Evolutionary conservation across 225 moss, liverwort and hornwort genomes (phyloP), one percentile per base, ranked within the genome.

Genomic region (Bryum argenteum): DNA sequence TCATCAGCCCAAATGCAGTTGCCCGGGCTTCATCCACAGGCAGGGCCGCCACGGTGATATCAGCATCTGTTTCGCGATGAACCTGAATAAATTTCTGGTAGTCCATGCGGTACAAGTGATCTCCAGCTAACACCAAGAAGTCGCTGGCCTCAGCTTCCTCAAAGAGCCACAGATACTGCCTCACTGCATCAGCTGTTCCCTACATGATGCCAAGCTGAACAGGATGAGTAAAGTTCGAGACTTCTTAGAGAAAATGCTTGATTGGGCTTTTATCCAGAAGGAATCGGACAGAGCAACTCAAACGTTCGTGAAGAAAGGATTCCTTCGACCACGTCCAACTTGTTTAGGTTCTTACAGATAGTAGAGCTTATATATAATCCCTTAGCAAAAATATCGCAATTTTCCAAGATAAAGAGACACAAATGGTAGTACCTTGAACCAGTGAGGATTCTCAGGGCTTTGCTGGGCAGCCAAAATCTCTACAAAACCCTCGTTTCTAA

Each of bases 151-250:
- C 68, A 24, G 67, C 83, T 79, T 93, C 91, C 67, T 96, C 81
- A 47, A 96, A 96, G n/a, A 96, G 91, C 95, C 91, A 96, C 12
- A 96, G 71, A 26, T 95, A 93, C 73, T 95, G 95, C 69, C 93
- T 80, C 19, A 95, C 84, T 2, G 91, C 93, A 81, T 95, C 93
- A 6, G 91, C 89, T 11, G 91, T 95, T 62, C 91, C 89, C 80
- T 96, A 44, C 11, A 50, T 50, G 9, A 57, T 58, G 13, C 24
- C 33, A 50, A 74, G 4, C 24, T 55, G 38, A n/a, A 33, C 37
- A 37, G 20, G 48, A 65, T 66, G 21, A 48, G 43, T 15, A 38
- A 12, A 3, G 33, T 43, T 3, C 37, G 6, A 78, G 39, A 9
- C 3, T 12, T 12, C 9, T 58, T 28, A 43, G 1, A 17, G 19